These are phyloP conservation scores for Kingdonia uniflora DNA, from an alignment of 164 flowering plant species.

Conservation along the genomic window DNA sequence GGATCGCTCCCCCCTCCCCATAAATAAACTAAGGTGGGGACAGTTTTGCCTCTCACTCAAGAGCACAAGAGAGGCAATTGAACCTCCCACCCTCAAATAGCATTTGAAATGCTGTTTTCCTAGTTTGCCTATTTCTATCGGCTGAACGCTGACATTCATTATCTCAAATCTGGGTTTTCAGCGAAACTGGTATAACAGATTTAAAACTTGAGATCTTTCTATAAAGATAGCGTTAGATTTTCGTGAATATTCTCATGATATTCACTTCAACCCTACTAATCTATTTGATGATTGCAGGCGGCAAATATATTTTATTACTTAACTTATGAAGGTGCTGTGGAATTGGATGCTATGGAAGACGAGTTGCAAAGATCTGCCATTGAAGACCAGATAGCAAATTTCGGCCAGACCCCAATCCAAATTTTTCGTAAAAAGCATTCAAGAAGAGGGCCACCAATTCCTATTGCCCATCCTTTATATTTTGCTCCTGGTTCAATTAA, in stretches of 20 bases:
- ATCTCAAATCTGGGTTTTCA: too few relatives aligned
- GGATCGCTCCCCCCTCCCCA: neutral
- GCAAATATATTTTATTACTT: slow-evolving; percentile 95
- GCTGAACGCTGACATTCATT: too few relatives aligned
- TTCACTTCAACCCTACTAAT: slow-evolving; percentile 7
- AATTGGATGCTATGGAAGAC: slow-evolving; percentile 91
- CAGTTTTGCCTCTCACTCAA: too few relatives aligned
- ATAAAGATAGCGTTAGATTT: too few relatives aligned
- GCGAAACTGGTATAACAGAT: too few relatives aligned
- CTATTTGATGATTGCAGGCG: slow-evolving; percentile 46
- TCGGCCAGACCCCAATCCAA: slow-evolving; percentile 98
- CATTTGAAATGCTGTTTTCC: too few relatives aligned
- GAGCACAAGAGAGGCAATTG: too few relatives aligned
- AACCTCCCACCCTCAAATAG: too few relatives aligned
- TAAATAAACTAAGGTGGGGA: neutral
- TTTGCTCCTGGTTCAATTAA: slow-evolving; percentile 92
- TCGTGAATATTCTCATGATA: neutral
- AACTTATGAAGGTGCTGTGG: slow-evolving; percentile 95
- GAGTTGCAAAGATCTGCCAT: slow-evolving; percentile 90
- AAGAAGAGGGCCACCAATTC: slow-evolving; percentile 97
- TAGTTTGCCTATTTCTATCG: too few relatives aligned
- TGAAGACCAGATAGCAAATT: slow-evolving; percentile 98
- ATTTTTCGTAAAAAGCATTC: slow-evolving; percentile 90
- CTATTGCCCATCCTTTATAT: slow-evolving; percentile 86
- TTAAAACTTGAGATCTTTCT: too few relatives aligned